Evolutionary conservation across 176 grass and related monocot genomes (phyloP).

Genomic region (Dactylis glomerata): DNA sequence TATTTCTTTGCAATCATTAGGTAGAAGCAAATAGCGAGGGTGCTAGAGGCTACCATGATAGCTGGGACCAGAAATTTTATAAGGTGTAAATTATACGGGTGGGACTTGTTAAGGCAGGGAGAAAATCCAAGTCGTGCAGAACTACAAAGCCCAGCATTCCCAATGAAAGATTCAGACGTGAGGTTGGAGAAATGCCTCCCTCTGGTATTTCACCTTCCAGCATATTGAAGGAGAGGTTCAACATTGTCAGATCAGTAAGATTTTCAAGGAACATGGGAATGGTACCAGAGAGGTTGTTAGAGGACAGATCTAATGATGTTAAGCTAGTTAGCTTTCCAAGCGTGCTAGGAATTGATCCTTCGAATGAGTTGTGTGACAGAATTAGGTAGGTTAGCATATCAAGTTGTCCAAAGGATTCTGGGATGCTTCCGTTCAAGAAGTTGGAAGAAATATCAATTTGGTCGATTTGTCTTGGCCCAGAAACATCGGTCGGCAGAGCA

Average conservation of each 20-base stretch:
- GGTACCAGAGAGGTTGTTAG: background rate
- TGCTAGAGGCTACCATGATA: background rate
- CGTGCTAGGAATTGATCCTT: background rate
- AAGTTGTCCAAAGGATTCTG: background rate
- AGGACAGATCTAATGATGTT: background rate
- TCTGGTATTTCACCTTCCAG: too few species aligned
- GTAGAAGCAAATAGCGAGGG: background rate
- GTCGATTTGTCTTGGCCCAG: too few species aligned
- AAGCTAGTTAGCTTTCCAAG: background rate
- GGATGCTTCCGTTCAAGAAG: background rate
- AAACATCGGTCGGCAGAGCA: background rate
- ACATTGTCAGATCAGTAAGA: background rate
- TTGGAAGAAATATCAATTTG: background rate
- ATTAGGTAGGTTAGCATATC: background rate
- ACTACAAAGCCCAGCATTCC: background rate
- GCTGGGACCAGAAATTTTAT: background rate
- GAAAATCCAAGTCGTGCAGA: background rate
- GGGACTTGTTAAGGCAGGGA: background rate
- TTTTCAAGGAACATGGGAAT: background rate
- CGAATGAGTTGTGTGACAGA: background rate
- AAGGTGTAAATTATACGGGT: background rate
- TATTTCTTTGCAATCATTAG: background rate
- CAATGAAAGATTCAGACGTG: background rate
- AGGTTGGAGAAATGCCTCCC: too few species aligned
- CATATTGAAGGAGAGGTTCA: too few species aligned